Percentiles rank a stretch among this genome's conserved stretches.
Conservation (phyloP, 2,329 filamentous ascomycete genomes). For the Alternaria ethzedia region DNA sequence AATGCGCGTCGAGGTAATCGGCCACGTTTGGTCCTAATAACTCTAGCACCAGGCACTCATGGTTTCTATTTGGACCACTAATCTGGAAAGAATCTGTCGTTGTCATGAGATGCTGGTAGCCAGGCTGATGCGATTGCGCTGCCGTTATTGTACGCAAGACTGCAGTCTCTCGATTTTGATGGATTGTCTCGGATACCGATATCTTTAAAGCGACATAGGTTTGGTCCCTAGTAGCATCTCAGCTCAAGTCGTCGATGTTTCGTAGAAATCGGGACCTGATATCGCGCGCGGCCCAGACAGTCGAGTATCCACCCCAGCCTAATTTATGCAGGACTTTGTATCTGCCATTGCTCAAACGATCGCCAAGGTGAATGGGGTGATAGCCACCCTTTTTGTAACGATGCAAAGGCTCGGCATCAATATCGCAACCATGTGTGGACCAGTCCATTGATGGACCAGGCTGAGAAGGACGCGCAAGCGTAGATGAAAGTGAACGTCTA, state of each 20-base stretch:
- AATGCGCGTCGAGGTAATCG: constrained; percentile 42
- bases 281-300: constrained; percentile 30
- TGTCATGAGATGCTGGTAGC: constrained; percentile 40
- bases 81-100: constrained; percentile 49
- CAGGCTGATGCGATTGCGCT: constrained; percentile 13
- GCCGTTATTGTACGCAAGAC: constrained; percentile 18
- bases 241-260: not conserved
- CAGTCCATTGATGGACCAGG: not conserved
- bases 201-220: constrained; percentile 35
- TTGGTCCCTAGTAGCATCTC: constrained; percentile 9
- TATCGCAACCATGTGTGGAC: constrained; percentile 6
- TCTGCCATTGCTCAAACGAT: constrained; percentile 22
- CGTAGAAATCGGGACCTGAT: not conserved
- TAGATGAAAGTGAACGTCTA: not conserved
- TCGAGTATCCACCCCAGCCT: constrained; percentile 32
- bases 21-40: constrained; percentile 51
- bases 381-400: constrained; percentile 26
- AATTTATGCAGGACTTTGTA: constrained; percentile 33
- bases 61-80: constrained; percentile 53
- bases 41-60: constrained; percentile 54
- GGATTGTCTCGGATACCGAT: constrained; percentile 11
- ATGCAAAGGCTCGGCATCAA: constrained; percentile 30
- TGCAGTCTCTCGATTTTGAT: constrained; percentile 16
- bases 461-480: not conserved
- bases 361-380: constrained; percentile 26